These are phyloP conservation scores for Cyclotella choctawhatcheeana DNA, from an alignment of 108 stramenopile genomes.

Conservation along the genomic window DNA sequence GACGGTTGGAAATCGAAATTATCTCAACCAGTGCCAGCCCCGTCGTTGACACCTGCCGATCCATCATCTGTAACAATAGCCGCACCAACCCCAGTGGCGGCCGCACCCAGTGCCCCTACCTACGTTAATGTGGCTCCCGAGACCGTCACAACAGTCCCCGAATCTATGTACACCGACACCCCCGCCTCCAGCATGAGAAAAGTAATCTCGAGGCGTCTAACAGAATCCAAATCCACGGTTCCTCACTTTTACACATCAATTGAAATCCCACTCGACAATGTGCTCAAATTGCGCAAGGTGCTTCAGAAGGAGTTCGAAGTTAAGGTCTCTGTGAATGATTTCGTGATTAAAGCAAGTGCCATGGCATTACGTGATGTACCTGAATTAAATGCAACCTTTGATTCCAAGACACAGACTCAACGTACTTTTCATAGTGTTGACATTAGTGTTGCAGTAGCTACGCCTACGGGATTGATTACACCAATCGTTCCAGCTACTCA, in stretches of 20 bases:
- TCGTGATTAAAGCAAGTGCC: slow-evolving; percentile 96
- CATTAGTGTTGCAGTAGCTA: slow-evolving; percentile 98
- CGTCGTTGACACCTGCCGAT: neutral
- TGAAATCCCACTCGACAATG: slow-evolving; percentile 88
- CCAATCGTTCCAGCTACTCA: slow-evolving; percentile 92
- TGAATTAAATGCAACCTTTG: slow-evolving; percentile 84
- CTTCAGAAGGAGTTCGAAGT: slow-evolving; percentile 78
- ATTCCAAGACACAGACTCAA: slow-evolving; percentile 49
- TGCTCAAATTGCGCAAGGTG: slow-evolving; percentile 82
- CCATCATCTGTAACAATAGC: slow-evolving; percentile 37
- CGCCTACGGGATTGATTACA: slow-evolving; percentile 94
- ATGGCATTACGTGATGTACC: slow-evolving; percentile 97
- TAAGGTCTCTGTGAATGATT: slow-evolving; percentile 95
- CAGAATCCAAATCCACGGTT: slow-evolving; percentile 94
- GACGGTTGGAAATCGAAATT: slow-evolving; percentile 71
- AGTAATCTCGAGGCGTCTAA: slow-evolving; percentile 94
- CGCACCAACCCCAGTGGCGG: slow-evolving; percentile 48
- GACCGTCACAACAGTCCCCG: slow-evolving; percentile 51
- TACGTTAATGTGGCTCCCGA: slow-evolving; percentile 49
- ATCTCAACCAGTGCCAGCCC: slow-evolving; percentile 31
- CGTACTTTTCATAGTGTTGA: slow-evolving; percentile 84
- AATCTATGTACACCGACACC: slow-evolving; percentile 45
- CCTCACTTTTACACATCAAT: slow-evolving; percentile 97
- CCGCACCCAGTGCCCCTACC: slow-evolving; percentile 47
- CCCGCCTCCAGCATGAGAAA: slow-evolving; percentile 86